phyloP scores from a whole-genome alignment of 108 stramenopile genomes.

The Parietichytrium sp. region DNA sequence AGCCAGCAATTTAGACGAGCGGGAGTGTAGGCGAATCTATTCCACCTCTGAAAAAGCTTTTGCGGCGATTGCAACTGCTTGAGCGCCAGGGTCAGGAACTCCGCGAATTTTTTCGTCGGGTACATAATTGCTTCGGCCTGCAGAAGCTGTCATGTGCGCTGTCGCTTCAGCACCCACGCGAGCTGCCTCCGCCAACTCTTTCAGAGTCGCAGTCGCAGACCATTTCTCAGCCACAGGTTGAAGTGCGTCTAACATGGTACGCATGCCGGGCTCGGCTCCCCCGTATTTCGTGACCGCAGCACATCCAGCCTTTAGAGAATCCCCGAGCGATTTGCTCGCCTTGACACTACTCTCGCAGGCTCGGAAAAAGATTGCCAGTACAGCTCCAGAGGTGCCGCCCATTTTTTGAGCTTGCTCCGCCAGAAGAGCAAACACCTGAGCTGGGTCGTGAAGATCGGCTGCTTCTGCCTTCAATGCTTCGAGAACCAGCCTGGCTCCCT shows the following conservation, averaged over 20 bases:
- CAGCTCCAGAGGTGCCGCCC: slow-evolving; percentile 92
- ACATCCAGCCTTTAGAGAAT: slow-evolving; percentile 76
- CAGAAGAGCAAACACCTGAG: slow-evolving; percentile 57
- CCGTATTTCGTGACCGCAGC: slow-evolving; percentile 84
- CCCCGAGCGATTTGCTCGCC: slow-evolving; percentile 56
- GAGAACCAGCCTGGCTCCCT: slow-evolving; percentile 79
- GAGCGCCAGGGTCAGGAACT: slow-evolving; percentile 93
- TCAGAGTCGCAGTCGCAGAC: slow-evolving; percentile 41
- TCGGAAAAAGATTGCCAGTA: slow-evolving; percentile 86
- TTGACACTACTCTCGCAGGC: slow-evolving; percentile 41
- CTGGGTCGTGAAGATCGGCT: background rate
- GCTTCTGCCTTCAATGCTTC: slow-evolving; percentile 58
- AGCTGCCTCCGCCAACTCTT: slow-evolving; percentile 69
- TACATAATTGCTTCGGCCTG: slow-evolving; percentile 92
- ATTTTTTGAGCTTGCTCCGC: slow-evolving; percentile 76
- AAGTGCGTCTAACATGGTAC: slow-evolving; percentile 95
- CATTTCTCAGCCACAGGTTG: slow-evolving; percentile 72
- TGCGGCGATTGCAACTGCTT: slow-evolving; percentile 83
- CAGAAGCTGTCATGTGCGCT: slow-evolving; percentile 77
- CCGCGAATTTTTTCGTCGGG: slow-evolving; percentile 71
- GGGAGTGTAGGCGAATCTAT: too few species aligned
- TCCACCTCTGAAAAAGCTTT: slow-evolving; percentile 61
- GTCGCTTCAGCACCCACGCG: slow-evolving; percentile 81
- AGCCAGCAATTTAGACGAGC: too few species aligned
- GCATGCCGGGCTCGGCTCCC: slow-evolving; percentile 80